Conservation (phyloP, 2,329 filamentous ascomycete genomes). For the Cladosporium austrohemisphaericum region DNA sequence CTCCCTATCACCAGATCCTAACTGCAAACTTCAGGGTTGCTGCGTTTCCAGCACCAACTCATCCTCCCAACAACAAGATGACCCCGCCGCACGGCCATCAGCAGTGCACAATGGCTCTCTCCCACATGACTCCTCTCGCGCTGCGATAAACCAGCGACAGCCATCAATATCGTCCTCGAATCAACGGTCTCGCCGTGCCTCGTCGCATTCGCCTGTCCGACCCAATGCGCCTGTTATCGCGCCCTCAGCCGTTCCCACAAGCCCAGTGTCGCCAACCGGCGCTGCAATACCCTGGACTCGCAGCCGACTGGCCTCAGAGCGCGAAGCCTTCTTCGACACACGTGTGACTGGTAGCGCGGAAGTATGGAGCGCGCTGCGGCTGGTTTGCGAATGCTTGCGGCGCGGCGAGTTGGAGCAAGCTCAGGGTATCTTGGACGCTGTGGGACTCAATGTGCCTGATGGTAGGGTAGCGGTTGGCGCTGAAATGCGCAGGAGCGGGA, state of each 20-base stretch:
- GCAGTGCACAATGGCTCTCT: background rate
- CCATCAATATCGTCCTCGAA: background rate
- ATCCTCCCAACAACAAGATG: constrained; percentile 1
- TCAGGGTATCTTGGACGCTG: constrained; percentile 75
- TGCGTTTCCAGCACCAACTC: constrained; percentile 7
- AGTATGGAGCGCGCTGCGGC: constrained; percentile 72
- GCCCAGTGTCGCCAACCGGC: constrained; percentile 22
- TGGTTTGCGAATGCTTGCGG: constrained; percentile 66
- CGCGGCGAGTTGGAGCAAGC: constrained; percentile 50
- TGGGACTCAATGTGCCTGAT: constrained; percentile 52
- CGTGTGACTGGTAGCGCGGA: constrained; percentile 72
- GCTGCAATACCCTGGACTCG: constrained; percentile 59
- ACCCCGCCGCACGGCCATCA: background rate
- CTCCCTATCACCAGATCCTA: background rate
- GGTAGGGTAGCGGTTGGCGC: constrained; percentile 31
- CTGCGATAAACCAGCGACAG: constrained; percentile 13
- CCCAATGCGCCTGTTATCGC: constrained; percentile 29
- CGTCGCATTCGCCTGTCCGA: constrained; percentile 14
- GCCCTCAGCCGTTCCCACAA: constrained; percentile 22
- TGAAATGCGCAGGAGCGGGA: constrained; percentile 7
- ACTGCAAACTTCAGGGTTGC: constrained; percentile 4
- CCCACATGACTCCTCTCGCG: constrained; percentile 11
- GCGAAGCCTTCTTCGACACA: constrained; percentile 85
- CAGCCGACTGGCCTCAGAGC: constrained; percentile 64
- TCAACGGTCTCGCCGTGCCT: background rate